Evolutionary conservation across 805 yeast genomes (phyloP), one percentile per base, ranked within the genome.

Genomic region (Schwanniomyces pseudopolymorphus): DNA sequence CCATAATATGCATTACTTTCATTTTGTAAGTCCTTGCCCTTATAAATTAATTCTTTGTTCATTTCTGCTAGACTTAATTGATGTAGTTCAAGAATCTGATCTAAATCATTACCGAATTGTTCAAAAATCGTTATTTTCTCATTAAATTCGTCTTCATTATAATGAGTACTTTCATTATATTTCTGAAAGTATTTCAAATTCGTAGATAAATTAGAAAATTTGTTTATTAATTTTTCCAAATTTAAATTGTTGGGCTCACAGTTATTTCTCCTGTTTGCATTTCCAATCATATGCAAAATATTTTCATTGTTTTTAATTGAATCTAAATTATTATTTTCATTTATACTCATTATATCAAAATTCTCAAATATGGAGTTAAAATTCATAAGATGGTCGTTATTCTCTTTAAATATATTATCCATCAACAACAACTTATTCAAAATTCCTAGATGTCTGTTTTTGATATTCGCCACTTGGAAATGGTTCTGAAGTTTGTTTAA

Each of bases 121-220:
- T 54, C 54, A 46, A 70, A 70, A 2, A 72, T 72, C 47, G 61
- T 45, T 10, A 71, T 35, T 46, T 70, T 69, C 45, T 72, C 76
- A 42, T 63, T 60, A 20, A 60, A 46, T 43, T 72, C 76, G 20
- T 68, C 28, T 43, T 28, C 39, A 31, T 31, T 31, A 11, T 28
- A 9, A 44, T 44, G 20, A 1, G 69, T 68, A 1, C 72, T 63
- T 35, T 58, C 59, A 47, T 68, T 66, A 51, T 70, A 72, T 40
- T 70, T 70, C 41, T 66, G 59, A 49, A 70, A 72, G 48, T 54
- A 72, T 44, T 60, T 65, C 28, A 72, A 52, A 48, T 70, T 71
- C 2, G 69, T 61, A 4, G 71, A 52, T 17, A 72, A 46, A 27
- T 58, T 63, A 3, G 66, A 54, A 20, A 72, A 46, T 43, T 67